phyloP scores from a whole-genome alignment of 2,329 filamentous ascomycete species.

The Colletotrichum ledebouriae region DNA sequence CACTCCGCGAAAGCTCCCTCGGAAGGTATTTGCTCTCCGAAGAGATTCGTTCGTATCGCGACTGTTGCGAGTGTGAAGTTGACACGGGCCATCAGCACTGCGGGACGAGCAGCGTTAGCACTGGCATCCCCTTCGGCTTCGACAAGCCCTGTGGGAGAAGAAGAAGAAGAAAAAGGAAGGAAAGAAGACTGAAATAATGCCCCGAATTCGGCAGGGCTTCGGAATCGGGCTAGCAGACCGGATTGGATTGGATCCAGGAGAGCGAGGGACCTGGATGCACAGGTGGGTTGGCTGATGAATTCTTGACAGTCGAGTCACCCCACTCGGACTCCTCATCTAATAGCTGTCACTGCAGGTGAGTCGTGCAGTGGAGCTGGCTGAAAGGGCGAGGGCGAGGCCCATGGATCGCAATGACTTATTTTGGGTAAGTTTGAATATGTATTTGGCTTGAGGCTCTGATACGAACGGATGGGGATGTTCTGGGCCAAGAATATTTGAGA shows the following conservation, averaged over 20 bases:
- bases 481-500: background rate
- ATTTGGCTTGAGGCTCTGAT: slow-evolving; percentile 38
- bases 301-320: slow-evolving; percentile 4
- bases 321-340: slow-evolving; percentile 26
- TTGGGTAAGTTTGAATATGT: slow-evolving; percentile 2
- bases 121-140: background rate
- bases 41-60: slow-evolving; percentile 7
- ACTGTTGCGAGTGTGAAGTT: background rate
- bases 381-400: slow-evolving; percentile 17
- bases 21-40: background rate
- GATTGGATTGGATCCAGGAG: slow-evolving; percentile 31
- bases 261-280: background rate
- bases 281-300: slow-evolving; percentile 3
- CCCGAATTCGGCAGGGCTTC: slow-evolving; percentile 26
- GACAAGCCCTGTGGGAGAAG: slow-evolving; percentile 8
- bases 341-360: slow-evolving; percentile 33
- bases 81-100: slow-evolving; percentile 11
- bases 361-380: slow-evolving; percentile 17
- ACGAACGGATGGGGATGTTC: slow-evolving; percentile 8
- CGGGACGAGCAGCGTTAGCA: slow-evolving; percentile 20
- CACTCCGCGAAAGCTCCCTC: slow-evolving; percentile 5
- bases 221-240: slow-evolving; percentile 30
- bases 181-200: slow-evolving; percentile 32
- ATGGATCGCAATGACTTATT: slow-evolving; percentile 34
- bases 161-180: slow-evolving; percentile 18